phyloP scores from a whole-genome alignment of 1,139 yeast species.

The Hyphopichia burtonii region DNA sequence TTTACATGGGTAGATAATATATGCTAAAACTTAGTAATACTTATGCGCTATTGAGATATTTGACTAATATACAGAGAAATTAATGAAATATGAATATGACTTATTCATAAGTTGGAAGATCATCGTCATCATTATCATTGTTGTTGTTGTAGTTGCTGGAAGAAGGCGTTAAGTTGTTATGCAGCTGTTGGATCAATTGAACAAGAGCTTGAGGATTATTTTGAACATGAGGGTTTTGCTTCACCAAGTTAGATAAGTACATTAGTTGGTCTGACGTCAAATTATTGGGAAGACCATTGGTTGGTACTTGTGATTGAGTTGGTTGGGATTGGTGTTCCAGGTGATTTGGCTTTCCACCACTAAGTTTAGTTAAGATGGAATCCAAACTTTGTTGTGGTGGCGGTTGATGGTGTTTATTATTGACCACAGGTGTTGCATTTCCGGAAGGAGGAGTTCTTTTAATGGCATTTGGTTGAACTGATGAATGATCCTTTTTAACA shows the following conservation, averaged over 20 bases:
- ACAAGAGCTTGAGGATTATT: slow-evolving; percentile 20
- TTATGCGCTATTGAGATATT: background rate
- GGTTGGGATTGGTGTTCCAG: background rate
- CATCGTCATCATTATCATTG: background rate
- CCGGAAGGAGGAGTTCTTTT: slow-evolving; percentile 13
- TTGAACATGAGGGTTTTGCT: slow-evolving; percentile 23
- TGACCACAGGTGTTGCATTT: background rate
- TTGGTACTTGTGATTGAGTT: background rate
- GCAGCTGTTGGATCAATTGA: slow-evolving; percentile 14
- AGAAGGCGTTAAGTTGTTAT: no score
- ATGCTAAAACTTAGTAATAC: background rate
- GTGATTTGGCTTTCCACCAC: slow-evolving; percentile 7
- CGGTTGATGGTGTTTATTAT: slow-evolving; percentile 1
- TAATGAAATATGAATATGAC: background rate
- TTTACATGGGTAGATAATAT: background rate
- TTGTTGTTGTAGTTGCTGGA: background rate
- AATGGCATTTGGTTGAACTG: slow-evolving; percentile 19
- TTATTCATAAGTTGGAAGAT: background rate
- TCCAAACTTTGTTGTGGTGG: slow-evolving; percentile 10
- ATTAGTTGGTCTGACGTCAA: slow-evolving; percentile 14
- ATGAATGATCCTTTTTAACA: slow-evolving; percentile 42
- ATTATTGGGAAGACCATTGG: slow-evolving; percentile 2
- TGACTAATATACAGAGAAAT: background rate
- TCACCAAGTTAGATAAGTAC: slow-evolving; percentile 15
- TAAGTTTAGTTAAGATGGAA: slow-evolving; percentile 22